phyloP scores from a whole-genome alignment of 1,139 yeast species.

The Blastobotrys raffinosifermentans region DNA sequence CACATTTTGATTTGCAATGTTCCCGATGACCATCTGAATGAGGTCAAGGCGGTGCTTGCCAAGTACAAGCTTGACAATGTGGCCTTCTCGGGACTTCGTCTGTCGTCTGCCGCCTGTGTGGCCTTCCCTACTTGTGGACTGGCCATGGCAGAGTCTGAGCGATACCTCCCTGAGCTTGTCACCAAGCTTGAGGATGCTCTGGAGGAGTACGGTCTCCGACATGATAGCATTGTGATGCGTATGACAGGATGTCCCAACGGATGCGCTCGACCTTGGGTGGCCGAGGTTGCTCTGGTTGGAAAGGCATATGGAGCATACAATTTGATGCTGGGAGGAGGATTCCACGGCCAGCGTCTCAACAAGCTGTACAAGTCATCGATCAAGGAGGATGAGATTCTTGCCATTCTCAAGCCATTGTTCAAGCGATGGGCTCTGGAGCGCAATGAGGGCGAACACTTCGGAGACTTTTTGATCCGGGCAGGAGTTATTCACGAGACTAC shows the following conservation, averaged over 20 bases:
- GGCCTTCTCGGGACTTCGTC: slow-evolving; percentile 74
- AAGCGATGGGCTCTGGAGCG: slow-evolving; percentile 94
- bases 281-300: slow-evolving; percentile 93
- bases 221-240: slow-evolving; percentile 92
- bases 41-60: slow-evolving; percentile 57
- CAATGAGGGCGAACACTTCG: slow-evolving; percentile 87
- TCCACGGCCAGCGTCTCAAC: slow-evolving; percentile 87
- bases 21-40: slow-evolving; percentile 58
- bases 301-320: slow-evolving; percentile 93
- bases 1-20: slow-evolving; percentile 76
- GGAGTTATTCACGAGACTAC: slow-evolving; percentile 83
- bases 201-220: slow-evolving; percentile 90
- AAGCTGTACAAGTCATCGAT: slow-evolving; percentile 84
- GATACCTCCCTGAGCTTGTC: slow-evolving; percentile 82
- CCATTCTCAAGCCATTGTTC: slow-evolving; percentile 73
- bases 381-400: slow-evolving; percentile 83
- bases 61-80: slow-evolving; percentile 81
- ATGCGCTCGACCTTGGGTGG: slow-evolving; percentile 98
- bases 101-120: slow-evolving; percentile 94
- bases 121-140: slow-evolving; percentile 98
- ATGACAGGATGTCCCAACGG: slow-evolving; percentile 99
- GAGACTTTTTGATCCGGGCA: slow-evolving; percentile 82
- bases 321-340: slow-evolving; percentile 94
- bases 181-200: slow-evolving; percentile 74
- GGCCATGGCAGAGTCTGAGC: slow-evolving; percentile 98